Evolutionary conservation across 768 basidiomycete genomes (phyloP).

Genomic region (Leucosporidium creatinivorum): DNA sequence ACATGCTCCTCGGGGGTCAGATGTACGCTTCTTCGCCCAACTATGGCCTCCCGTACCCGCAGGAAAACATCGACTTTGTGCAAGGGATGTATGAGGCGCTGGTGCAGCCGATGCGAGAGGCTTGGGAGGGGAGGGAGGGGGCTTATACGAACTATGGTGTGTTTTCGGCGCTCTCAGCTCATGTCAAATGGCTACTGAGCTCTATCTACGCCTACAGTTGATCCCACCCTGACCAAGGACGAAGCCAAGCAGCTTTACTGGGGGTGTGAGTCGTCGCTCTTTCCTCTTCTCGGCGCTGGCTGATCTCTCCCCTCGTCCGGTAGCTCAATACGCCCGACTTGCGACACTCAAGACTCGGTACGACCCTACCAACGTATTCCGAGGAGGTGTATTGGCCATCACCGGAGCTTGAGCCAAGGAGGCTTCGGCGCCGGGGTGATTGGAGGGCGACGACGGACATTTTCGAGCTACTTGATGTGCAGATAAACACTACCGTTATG

Average conservation of each 20-base stretch:
- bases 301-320: too few relatives aligned
- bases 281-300: too few relatives aligned
- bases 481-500: too few relatives aligned
- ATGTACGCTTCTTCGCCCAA: slow-evolving; percentile 31
- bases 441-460: too few relatives aligned
- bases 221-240: slow-evolving; percentile 13
- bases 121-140: neutral
- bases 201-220: slow-evolving; percentile 7
- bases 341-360: too few relatives aligned
- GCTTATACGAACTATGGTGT: slow-evolving; percentile 25
- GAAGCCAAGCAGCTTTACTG: slow-evolving; percentile 28
- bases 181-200: too few relatives aligned
- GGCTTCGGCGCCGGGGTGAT: too few relatives aligned
- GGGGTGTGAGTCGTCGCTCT: slow-evolving; percentile 21
- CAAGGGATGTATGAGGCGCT: slow-evolving; percentile 40
- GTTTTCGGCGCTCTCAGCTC: neutral
- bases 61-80: slow-evolving; percentile 48
- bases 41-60: slow-evolving; percentile 39
- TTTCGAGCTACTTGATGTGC: too few relatives aligned
- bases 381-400: too few relatives aligned
- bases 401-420: too few relatives aligned
- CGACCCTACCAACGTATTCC: too few relatives aligned
- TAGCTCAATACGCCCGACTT: too few relatives aligned
- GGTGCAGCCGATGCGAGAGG: neutral
- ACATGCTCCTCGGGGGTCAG: slow-evolving; percentile 30